Evolutionary conservation across 192 early-diverging fungal genomes (phyloP).

Genomic region (Entophlyctis luteolus): DNA sequence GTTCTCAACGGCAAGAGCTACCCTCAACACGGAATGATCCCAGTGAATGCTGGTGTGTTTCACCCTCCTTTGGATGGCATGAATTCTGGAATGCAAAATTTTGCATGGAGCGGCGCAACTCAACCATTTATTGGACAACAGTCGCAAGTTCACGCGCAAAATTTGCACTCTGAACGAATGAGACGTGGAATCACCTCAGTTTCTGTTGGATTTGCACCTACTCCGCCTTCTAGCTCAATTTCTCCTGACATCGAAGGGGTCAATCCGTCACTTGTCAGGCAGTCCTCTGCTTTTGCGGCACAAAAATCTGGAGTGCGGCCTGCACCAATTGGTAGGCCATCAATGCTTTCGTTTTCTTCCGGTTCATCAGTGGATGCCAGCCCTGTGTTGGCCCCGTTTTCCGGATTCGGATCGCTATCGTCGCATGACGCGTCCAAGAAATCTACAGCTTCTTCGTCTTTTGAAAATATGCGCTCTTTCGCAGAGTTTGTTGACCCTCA

Average conservation of each 20-base stretch:
- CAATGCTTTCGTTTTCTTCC: not conserved
- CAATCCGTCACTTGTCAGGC: not conserved
- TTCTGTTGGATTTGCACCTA: not conserved
- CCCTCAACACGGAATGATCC: too few species aligned
- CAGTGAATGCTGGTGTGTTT: not conserved
- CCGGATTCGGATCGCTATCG: not conserved
- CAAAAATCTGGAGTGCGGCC: not conserved
- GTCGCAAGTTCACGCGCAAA: not conserved
- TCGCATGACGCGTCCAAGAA: not conserved
- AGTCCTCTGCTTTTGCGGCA: not conserved
- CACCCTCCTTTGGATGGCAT: not conserved
- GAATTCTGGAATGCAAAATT: conserved; percentile 9
- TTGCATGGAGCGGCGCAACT: not conserved
- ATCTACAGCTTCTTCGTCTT: conserved; percentile 1
- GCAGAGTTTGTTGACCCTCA: not conserved
- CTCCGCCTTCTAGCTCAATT: not conserved
- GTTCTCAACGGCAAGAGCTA: too few species aligned
- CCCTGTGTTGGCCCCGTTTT: conserved; percentile 3
- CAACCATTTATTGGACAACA: not conserved
- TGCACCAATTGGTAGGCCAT: conserved; percentile 13
- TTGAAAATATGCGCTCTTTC: conserved; percentile 8
- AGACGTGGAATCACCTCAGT: too few species aligned
- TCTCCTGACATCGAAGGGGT: not conserved
- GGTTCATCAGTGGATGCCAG: not conserved
- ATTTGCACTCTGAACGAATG: too few species aligned